Evolutionary conservation across 257 asterid species (phyloP), one percentile per base, ranked within the genome.

Genomic region (Euphrasia confusa): DNA sequence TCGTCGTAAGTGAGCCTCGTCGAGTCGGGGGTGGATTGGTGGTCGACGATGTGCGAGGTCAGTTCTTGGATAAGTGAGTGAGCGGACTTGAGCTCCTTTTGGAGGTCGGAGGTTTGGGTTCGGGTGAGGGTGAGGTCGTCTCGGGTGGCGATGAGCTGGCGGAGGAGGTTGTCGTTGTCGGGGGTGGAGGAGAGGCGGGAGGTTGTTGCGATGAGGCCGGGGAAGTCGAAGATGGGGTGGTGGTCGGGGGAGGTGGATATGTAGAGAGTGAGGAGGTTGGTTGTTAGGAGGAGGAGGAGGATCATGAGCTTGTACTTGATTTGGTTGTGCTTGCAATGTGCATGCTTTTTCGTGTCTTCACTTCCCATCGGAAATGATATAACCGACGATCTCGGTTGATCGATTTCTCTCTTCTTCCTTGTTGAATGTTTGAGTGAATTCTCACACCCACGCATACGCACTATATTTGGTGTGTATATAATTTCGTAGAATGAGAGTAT

Each of bases 181-280:
- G 72, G 75, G 11, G 17, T 32, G 76, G 13, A 2, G 3, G 72
- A 24, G 52, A 57, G 12, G 9, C 37, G 64, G 32, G 78, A 57
- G 69, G 12, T 37, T 15, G 56, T 47, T 1, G 56, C 8, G 26
- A 7, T 17, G 56, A 9, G 11, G 24, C 24, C 1, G 9, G 18
- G 10, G 56, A 11, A 3, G 63, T 50, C 67, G 12, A 54, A 53
- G 37, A 13, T 63, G 21, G 71, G 15, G 24, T 21, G 15, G 24
- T 21, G 24, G 8, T 50, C 44, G 35, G 79, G 71, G 12, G 76
- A 40, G 1, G 77, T 62, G 79, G 74, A 68, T 60, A 83, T 62
- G 84, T 64, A 80, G 27, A 83, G 45, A 4, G 84, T 83, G 67
- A 80, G 60, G 10, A 80, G 70, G 63, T 83, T 83, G 47, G 87